phyloP scores from a whole-genome alignment of 106 monocot species.

The Apostasia shenzhenica region DNA sequence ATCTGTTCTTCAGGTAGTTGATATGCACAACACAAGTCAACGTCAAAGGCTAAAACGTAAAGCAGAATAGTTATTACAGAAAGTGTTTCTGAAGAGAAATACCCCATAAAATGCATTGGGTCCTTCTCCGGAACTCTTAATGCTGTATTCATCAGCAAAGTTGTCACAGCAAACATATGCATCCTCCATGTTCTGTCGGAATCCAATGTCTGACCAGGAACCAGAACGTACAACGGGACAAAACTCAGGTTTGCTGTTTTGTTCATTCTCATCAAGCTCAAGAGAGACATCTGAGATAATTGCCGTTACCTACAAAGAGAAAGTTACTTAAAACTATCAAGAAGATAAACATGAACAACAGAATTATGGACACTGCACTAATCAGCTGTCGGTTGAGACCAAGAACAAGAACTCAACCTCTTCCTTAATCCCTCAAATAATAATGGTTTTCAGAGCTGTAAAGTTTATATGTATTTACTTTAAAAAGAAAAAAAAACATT shows the following conservation, averaged over 20 bases:
- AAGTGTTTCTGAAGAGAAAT: slow-evolving; percentile 11
- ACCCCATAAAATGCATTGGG: slow-evolving; percentile 88
- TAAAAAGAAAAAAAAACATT: too few species aligned
- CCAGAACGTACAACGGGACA: slow-evolving; percentile 74
- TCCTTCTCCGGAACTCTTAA: slow-evolving; percentile 33
- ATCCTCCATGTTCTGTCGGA: slow-evolving; percentile 76
- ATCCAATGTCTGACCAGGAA: slow-evolving; percentile 76
- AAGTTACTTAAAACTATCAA: not conserved
- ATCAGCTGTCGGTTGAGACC: not conserved
- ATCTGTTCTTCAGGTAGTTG: too few species aligned
- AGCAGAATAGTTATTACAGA: too few species aligned
- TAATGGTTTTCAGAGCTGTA: too few species aligned
- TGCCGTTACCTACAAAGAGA: slow-evolving; percentile 37
- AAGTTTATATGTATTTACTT: too few species aligned
- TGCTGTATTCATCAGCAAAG: slow-evolving; percentile 37
- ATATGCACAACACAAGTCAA: too few species aligned
- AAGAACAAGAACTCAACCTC: not conserved
- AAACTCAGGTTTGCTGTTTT: slow-evolving; percentile 31
- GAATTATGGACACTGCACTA: too few species aligned
- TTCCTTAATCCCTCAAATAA: too few species aligned
- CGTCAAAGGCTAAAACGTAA: too few species aligned
- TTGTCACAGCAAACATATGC: slow-evolving; percentile 67
- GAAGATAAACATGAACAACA: too few species aligned
- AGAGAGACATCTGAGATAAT: slow-evolving; percentile 17
- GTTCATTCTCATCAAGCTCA: slow-evolving; percentile 27